These are phyloP conservation scores for Mycena venus DNA, from an alignment of 768 basidiomycete species.

Conservation along the genomic window DNA sequence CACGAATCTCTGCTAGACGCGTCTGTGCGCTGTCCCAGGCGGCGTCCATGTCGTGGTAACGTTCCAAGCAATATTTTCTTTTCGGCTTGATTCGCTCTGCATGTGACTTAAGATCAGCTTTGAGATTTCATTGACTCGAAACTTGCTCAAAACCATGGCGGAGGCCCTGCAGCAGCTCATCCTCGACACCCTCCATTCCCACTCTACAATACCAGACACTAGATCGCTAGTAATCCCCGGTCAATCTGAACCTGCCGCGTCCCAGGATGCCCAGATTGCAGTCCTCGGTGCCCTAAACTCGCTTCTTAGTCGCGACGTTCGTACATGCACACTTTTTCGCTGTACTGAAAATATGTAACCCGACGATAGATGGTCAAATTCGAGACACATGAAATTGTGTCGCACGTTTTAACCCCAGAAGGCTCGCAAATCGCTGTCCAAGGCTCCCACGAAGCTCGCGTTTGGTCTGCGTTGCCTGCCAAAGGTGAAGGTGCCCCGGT, in stretches of 20 bases:
- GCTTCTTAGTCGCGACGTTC: constrained; percentile 85
- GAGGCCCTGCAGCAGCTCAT: constrained; percentile 86
- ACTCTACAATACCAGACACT: constrained; percentile 74
- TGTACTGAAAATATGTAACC: constrained; percentile 21
- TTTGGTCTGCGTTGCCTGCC: constrained; percentile 86
- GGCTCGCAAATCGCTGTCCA: constrained; percentile 81
- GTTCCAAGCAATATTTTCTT: background rate
- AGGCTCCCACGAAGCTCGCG: constrained; percentile 96
- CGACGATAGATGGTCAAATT: constrained; percentile 82
- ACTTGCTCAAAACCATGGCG: constrained; percentile 64
- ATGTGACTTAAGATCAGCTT: constrained; percentile 39
- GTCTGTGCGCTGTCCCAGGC: constrained; percentile 76
- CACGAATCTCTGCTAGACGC: constrained; percentile 61
- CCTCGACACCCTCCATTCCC: constrained; percentile 75
- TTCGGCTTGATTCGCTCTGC: background rate
- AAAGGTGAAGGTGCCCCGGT: constrained; percentile 81
- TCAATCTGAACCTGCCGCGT: constrained; percentile 64
- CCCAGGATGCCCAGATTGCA: constrained; percentile 84
- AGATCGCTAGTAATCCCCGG: constrained; percentile 78
- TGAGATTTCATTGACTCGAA: constrained; percentile 28
- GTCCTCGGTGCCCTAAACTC: constrained; percentile 95
- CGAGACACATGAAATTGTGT: constrained; percentile 80
- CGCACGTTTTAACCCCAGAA: constrained; percentile 85
- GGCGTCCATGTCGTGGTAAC: constrained; percentile 53
- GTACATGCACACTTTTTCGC: constrained; percentile 37